Base-by-base conservation (phyloP, 2,329 filamentous ascomycete genomes). In the Exophiala sp. region DNA sequence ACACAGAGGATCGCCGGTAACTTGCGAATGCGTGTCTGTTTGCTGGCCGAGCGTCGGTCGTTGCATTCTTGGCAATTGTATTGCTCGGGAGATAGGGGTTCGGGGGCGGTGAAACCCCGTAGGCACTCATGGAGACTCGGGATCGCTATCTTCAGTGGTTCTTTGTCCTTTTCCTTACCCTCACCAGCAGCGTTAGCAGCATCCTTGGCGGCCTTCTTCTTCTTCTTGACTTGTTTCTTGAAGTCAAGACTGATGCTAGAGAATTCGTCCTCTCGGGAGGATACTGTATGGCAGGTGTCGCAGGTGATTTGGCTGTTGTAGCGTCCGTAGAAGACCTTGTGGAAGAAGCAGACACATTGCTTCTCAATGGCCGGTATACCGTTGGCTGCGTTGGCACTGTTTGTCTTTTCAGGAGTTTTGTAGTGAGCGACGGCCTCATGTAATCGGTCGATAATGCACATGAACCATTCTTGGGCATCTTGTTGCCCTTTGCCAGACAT, bases 401-500 rank as follows among this genome's bases (percentile, higher is more conserved):
- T 82, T 29, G 81, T 80, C 11, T 45, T 45, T 42, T 59, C 43
- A 16, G 51, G 40, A 8, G 46, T 42, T n/a, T 47, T 20, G 52
- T 60, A 60, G 32, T 60, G 57, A 63, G 91, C 94, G 38, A 90
- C 77, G 8, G 75, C 82, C 66, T 88, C 84, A 67, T 96, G 92
- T 12, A 99, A 79, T 64, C 94, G 89, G 73, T 96, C 92, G 34
- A 95, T 87, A 33, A 97, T 81, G 66, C 95, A 96, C 68, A 96
- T 91, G 70, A 96, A 95, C 72, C 95, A 97, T 69, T 97, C 92
- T 68, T 97, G 92, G 0, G 92, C 92, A 67, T 97, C 92, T 74
- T 97, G 92, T 71, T 97, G 92, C 65, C 91, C 89, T 65, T 95
- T 95, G 9, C 91, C 94, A 1, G 92, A 89, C 18, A 91, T 78